Conservation (phyloP, 2,329 filamentous ascomycete genomes). For the Simplicillium aogashimaense region DNA sequence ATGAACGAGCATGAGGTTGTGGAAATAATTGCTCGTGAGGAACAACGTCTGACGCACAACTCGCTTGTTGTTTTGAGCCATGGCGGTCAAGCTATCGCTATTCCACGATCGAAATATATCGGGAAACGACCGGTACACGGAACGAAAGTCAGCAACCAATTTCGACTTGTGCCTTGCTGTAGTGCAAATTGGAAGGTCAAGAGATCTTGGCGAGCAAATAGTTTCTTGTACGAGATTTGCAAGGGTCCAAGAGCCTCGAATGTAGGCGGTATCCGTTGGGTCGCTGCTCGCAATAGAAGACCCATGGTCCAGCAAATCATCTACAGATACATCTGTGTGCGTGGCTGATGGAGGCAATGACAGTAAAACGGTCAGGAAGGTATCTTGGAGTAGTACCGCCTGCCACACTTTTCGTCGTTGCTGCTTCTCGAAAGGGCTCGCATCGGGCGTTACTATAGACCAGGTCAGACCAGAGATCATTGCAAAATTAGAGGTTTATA, state of each 20-base stretch:
- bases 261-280: constrained; percentile 59
- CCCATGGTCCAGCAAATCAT: constrained; percentile 59
- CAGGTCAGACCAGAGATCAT: too few relatives aligned
- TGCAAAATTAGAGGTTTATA: background rate
- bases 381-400: constrained; percentile 71
- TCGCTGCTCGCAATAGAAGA: constrained; percentile 46
- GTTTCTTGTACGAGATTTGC: constrained; percentile 70
- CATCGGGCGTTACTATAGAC: constrained; percentile 48
- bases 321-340: constrained; percentile 69
- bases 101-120: constrained; percentile 61
- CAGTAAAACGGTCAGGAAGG: constrained; percentile 68
- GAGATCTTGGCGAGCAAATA: constrained; percentile 64
- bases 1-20: constrained; percentile 72
- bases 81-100: constrained; percentile 43
- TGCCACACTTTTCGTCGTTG: constrained; percentile 75
- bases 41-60: constrained; percentile 67
- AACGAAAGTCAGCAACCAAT: constrained; percentile 58
- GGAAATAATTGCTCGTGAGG: constrained; percentile 72
- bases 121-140: constrained; percentile 65
- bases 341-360: constrained; percentile 70
- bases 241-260: constrained; percentile 68
- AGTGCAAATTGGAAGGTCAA: constrained; percentile 61
- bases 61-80: constrained; percentile 51
- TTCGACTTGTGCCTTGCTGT: constrained; percentile 60
- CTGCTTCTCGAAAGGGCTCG: constrained; percentile 63